Evolutionary conservation across 2,329 filamentous ascomycete genomes (phyloP).

Genomic region (Lecanicillium sp.): DNA sequence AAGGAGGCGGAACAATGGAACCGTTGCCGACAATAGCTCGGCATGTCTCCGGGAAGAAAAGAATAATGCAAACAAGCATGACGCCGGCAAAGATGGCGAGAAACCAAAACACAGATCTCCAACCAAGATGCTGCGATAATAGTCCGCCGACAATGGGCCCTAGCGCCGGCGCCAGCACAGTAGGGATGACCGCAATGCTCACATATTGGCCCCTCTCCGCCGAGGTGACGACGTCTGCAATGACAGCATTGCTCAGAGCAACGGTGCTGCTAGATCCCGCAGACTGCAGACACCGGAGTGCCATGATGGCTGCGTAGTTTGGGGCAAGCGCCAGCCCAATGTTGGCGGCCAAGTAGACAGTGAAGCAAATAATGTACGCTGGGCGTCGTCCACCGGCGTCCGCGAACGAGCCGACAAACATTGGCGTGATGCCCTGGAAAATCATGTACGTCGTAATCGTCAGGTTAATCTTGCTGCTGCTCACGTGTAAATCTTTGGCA

Average conservation of each 20-base stretch:
- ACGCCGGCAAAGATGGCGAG: slow-evolving; percentile 38
- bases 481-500: slow-evolving; percentile 38
- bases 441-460: slow-evolving; percentile 51
- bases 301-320: slow-evolving; percentile 41
- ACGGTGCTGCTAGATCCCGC: slow-evolving; percentile 52
- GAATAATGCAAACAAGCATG: slow-evolving; percentile 31
- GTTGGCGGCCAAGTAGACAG: slow-evolving; percentile 45
- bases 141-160: slow-evolving; percentile 53
- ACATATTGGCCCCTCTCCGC: slow-evolving; percentile 55
- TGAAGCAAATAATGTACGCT: slow-evolving; percentile 45
- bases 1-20: slow-evolving; percentile 30
- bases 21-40: slow-evolving; percentile 44
- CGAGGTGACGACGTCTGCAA: slow-evolving; percentile 56
- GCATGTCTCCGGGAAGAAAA: slow-evolving; percentile 49
- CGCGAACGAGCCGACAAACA: slow-evolving; percentile 47
- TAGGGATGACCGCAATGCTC: slow-evolving; percentile 40
- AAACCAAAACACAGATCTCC: slow-evolving; percentile 57
- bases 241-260: slow-evolving; percentile 48
- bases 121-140: slow-evolving; percentile 48
- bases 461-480: slow-evolving; percentile 35
- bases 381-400: slow-evolving; percentile 47
- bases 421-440: slow-evolving; percentile 52
- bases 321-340: slow-evolving; percentile 43
- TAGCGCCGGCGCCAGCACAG: slow-evolving; percentile 39
- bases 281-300: slow-evolving; percentile 49